Conservation (phyloP, 257 asterid species). For the Gynochthodes officinalis region DNA sequence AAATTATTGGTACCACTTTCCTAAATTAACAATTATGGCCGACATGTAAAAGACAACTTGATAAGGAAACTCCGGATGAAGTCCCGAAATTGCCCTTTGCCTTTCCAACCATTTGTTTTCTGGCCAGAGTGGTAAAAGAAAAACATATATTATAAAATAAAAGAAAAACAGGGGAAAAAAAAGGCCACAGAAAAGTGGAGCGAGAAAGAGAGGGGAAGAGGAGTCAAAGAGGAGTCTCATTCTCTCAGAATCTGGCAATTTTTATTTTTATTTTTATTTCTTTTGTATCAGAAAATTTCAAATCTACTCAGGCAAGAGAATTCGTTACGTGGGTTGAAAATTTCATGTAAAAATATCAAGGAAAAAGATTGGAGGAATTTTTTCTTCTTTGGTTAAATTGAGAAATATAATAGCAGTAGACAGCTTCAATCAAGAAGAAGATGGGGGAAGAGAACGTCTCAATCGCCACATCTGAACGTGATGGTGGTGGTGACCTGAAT, state of each 20-base stretch:
- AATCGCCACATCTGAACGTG: conserved; percentile 15
- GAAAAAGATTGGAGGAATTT: background rate
- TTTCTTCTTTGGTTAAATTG: too few species aligned
- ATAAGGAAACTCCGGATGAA: too few species aligned
- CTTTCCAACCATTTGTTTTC: background rate
- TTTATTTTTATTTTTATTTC: too few species aligned
- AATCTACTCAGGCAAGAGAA: conserved; percentile 4
- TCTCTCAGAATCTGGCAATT: conserved; percentile 5
- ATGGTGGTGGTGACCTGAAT: conserved; percentile 8
- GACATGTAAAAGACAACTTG: too few species aligned
- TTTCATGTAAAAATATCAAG: background rate
- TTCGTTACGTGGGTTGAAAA: background rate
- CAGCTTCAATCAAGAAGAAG: conserved; percentile 5
- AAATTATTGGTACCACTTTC: too few species aligned
- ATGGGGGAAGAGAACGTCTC: conserved; percentile 36
- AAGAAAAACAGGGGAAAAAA: too few species aligned
- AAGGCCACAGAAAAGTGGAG: conserved; percentile 3
- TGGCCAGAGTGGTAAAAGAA: background rate
- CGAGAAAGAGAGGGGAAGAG: background rate
- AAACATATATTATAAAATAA: too few species aligned
- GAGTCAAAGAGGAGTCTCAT: conserved; percentile 16
- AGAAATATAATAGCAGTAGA: conserved; percentile 3
- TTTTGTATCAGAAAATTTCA: background rate
- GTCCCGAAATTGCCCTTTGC: conserved; percentile 10
- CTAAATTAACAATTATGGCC: too few species aligned